Conservation (phyloP, 2,329 filamentous ascomycete species). For the Sporothrix globosa region DNA sequence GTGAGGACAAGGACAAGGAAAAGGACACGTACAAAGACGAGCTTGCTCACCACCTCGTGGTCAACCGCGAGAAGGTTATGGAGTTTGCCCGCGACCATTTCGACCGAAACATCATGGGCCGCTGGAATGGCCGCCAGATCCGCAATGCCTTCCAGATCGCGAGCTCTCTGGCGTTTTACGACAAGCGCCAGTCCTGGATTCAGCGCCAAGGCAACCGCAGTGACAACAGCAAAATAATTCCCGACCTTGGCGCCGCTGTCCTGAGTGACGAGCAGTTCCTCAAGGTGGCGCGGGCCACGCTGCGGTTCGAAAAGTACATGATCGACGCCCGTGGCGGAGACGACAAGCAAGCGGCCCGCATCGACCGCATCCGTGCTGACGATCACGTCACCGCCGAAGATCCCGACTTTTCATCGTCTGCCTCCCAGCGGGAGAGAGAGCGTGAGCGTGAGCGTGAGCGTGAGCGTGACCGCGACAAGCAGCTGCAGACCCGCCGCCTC, state of each 20-base stretch:
- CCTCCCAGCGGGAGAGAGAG: background rate
- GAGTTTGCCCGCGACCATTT: constrained; percentile 32
- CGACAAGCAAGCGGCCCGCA: constrained; percentile 8
- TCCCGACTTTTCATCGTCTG: background rate
- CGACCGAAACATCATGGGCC: constrained; percentile 13
- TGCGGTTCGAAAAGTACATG: constrained; percentile 31
- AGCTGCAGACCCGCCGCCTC: constrained; percentile 1
- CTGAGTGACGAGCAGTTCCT: constrained; percentile 29
- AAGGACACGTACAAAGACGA: constrained; percentile 12
- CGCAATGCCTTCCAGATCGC: constrained; percentile 45
- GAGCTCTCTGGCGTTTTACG: constrained; percentile 35
- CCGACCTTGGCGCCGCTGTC: constrained; percentile 14
- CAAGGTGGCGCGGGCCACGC: constrained; percentile 21
- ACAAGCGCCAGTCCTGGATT: constrained; percentile 32
- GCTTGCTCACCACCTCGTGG: constrained; percentile 12
- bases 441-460: background rate
- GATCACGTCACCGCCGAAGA: constrained; percentile 23
- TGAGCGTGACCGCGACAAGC: background rate
- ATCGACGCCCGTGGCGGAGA: constrained; percentile 23
- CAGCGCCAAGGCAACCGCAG: background rate
- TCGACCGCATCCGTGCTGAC: constrained; percentile 27
- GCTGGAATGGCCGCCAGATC: constrained; percentile 44
- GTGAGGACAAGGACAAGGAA: background rate
- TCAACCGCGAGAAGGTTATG: constrained; percentile 27
- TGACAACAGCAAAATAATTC: background rate